phyloP scores from a whole-genome alignment of 2,329 filamentous ascomycete genomes.

The Colletotrichum cuscutae region DNA sequence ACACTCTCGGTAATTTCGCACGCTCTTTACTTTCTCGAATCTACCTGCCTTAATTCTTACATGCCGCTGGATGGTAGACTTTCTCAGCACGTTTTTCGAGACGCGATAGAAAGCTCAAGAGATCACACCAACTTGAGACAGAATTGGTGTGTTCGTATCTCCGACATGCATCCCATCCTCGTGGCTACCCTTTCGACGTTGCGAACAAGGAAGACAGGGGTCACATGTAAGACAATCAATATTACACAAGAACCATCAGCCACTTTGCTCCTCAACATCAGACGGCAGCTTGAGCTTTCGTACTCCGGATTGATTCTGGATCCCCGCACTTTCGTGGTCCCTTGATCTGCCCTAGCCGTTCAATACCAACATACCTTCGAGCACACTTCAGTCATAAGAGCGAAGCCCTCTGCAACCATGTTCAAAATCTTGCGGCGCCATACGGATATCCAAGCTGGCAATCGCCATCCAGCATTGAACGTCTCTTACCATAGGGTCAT shows the following conservation, averaged over 20 bases:
- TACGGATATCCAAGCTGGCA: background rate
- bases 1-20: background rate
- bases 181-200: background rate
- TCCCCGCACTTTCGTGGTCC: background rate
- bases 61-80: background rate
- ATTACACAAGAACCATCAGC: background rate
- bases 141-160: background rate
- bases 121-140: background rate
- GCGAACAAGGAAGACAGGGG: background rate
- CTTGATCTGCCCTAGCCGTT: background rate
- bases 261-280: slow-evolving; percentile 2
- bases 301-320: too few relatives aligned
- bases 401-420: background rate
- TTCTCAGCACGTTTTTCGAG: background rate
- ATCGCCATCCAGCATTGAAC: background rate
- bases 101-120: background rate
- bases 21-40: background rate
- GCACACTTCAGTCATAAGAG: background rate
- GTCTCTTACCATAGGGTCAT: background rate
- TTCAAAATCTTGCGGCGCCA: too few relatives aligned
- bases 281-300: background rate
- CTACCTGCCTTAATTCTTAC: background rate
- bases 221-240: slow-evolving; percentile 21
- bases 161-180: background rate
- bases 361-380: background rate